Conservation (phyloP, 1,284 basidiomycete species). For the Violaceomyces palustris region DNA sequence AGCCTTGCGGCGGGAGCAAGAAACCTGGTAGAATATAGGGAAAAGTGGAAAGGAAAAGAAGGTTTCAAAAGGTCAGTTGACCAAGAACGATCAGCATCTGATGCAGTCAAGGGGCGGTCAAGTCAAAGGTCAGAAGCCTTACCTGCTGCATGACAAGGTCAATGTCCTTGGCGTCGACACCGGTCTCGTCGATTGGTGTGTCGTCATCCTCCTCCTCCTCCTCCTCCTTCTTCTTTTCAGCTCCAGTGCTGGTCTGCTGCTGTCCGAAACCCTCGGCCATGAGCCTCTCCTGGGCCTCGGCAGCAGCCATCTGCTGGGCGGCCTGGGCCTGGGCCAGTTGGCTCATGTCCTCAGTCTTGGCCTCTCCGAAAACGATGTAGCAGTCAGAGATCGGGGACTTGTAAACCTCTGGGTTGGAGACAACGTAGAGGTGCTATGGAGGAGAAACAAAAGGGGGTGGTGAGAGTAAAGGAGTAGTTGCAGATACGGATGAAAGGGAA, state of each 20-base stretch:
- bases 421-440: constrained; percentile 77
- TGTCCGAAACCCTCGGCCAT: constrained; percentile 50
- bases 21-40: constrained; percentile 14
- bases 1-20: constrained; percentile 51
- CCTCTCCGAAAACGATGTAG: constrained; percentile 98
- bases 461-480: neutral
- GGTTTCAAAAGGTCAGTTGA: neutral
- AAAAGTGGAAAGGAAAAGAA: neutral
- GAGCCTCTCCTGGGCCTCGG: constrained; percentile 63
- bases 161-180: constrained; percentile 79
- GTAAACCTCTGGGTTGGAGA: constrained; percentile 92
- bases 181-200: constrained; percentile 53
- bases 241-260: constrained; percentile 18
- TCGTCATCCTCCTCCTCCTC: constrained; percentile 53
- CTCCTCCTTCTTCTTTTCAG: constrained; percentile 30
- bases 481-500: constrained; percentile 1
- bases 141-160: constrained; percentile 85
- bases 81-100: neutral
- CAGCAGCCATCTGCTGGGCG: constrained; percentile 72
- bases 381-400: constrained; percentile 94
- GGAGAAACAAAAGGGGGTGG: neutral
- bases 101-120: neutral
- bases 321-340: constrained; percentile 75
- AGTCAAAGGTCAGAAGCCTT: neutral
- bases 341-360: constrained; percentile 91